Base-by-base conservation (phyloP, 768 basidiomycete species). In the Lenzites betulinus region DNA sequence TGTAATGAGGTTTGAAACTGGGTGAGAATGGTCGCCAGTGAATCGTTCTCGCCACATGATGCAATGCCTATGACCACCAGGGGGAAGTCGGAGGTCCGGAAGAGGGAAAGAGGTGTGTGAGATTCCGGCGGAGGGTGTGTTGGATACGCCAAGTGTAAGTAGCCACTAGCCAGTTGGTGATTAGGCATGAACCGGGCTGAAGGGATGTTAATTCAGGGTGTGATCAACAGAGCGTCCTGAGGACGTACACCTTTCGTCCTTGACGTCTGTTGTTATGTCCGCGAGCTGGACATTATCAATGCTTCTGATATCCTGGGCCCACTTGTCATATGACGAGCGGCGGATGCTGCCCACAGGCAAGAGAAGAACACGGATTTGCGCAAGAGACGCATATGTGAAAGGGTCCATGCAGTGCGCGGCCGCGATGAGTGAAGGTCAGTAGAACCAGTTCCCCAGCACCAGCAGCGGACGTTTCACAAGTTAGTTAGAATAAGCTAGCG, bases 51-150 rank as follows among this genome's bases (percentile, higher is more conserved):
- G 12, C 85, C 82, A 66, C 83, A 89, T 30, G 87, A 82, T 25
- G 93, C 86, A 33, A 99, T 81, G 11, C 95, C 97, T 67, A 99
- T 87, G 54, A 96, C 87, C 22, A 90, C 93, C 18, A 98, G 76
- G 2, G 94, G 88, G 61, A 94, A 93, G 63, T 89, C 86, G 1
- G 90, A 95, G 50, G 85, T 84, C 42, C 86, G 84, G 64, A 98
- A 78, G 46, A 95, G 80, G 43, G 88, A 82, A 46, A 97, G 75
- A 7, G 88, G 77, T 12, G 79, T 68, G 65, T 93, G 87, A 28
- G 88, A 82, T 58, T 77, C 79, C n/a, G 87, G 84, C 3, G 83
- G 86, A 3, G 88, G 92, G 72, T 90, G 91, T 1, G 85, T 84
- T 15, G 86, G 80, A 70, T 88, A 98, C 51, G 81, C 82, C 38